Evolutionary conservation across 2,329 filamentous ascomycete genomes (phyloP).

Genomic region (Pseudopithomyces chartarum): DNA sequence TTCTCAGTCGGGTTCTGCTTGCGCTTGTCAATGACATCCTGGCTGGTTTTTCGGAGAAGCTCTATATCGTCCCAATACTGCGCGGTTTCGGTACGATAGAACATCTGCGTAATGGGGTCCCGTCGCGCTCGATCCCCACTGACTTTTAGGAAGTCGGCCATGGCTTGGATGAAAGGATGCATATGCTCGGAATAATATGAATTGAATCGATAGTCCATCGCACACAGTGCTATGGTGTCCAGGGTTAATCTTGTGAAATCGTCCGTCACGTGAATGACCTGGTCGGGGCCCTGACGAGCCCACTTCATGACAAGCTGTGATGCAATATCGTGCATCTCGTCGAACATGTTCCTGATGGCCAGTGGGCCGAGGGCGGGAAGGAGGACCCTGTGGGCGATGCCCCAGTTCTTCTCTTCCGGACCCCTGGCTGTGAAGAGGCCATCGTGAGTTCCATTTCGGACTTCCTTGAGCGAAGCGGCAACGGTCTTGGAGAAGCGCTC

Average conservation of each 20-base stretch:
- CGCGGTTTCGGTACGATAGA: slow-evolving; percentile 39
- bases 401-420: slow-evolving; percentile 48
- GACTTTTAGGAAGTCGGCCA: slow-evolving; percentile 44
- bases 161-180: slow-evolving; percentile 46
- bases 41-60: slow-evolving; percentile 60
- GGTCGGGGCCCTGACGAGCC: slow-evolving; percentile 58
- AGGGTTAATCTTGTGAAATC: slow-evolving; percentile 47
- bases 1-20: slow-evolving; percentile 59
- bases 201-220: slow-evolving; percentile 51
- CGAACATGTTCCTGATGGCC: slow-evolving; percentile 63
- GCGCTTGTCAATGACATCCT: slow-evolving; percentile 63
- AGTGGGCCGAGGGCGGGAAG: slow-evolving; percentile 73
- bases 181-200: slow-evolving; percentile 44
- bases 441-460: slow-evolving; percentile 45
- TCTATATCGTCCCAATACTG: slow-evolving; percentile 62
- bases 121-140: slow-evolving; percentile 41
- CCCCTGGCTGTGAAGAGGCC: slow-evolving; percentile 49
- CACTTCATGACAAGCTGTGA: slow-evolving; percentile 70
- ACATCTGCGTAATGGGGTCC: slow-evolving; percentile 38
- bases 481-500: slow-evolving; percentile 40
- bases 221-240: slow-evolving; percentile 46
- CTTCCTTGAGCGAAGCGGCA: slow-evolving; percentile 33
- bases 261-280: slow-evolving; percentile 42
- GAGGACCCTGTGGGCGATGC: slow-evolving; percentile 67
- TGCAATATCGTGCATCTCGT: slow-evolving; percentile 58